Base-by-base conservation (phyloP, 208 protist genomes). In the Spongospora subterranea region DNA sequence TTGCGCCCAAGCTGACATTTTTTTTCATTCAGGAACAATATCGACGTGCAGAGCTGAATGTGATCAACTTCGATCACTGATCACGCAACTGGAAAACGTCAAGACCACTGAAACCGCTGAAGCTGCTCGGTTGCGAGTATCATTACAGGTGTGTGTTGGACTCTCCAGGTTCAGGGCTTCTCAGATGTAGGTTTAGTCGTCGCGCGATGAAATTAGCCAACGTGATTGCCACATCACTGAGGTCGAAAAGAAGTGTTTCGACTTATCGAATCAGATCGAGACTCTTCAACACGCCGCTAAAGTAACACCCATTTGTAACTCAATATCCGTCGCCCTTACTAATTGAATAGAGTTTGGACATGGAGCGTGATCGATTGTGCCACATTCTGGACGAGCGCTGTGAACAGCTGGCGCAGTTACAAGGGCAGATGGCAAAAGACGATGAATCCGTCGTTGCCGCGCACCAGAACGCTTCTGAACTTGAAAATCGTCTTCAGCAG, bases 81-180 rank as follows among this genome's bases (percentile, higher is more conserved):
- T 82, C 6, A 17, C 71, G n/a, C 71, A 82, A n/a, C n/a, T 82
- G 13, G 71, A 82, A 35, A 45, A 35, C 17, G 71, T 82, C 17
- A 82, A 82, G 71, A 82, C 71, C 40, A 82, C 6, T 17, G 71
- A 82, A 82, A 20, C 71, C 17, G n/a, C 71, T 40, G 71, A 82
- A 82, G 71, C n/a, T 20, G 6, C 71, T 40, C n/a, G 71, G 6
- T 35, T 82, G 6, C 71, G 71, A 20, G 17, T n/a, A 40, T 6
- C n/a, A 45, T 35, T 82, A n/a, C 71, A 82, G 71, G 71, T 82
- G 17, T 45, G 17, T 20, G n/a, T n/a, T n/a, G n/a, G 35, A 35
- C 40, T n/a, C 35, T 82, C 6, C 35, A 43, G 6, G n/a, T 20
- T 82, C 71, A 82, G 6, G 71, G 24, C 24, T 29, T 60, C 50